Evolutionary conservation across 805 yeast species (phyloP).

Genomic region (Cyberlindnera veronae): DNA sequence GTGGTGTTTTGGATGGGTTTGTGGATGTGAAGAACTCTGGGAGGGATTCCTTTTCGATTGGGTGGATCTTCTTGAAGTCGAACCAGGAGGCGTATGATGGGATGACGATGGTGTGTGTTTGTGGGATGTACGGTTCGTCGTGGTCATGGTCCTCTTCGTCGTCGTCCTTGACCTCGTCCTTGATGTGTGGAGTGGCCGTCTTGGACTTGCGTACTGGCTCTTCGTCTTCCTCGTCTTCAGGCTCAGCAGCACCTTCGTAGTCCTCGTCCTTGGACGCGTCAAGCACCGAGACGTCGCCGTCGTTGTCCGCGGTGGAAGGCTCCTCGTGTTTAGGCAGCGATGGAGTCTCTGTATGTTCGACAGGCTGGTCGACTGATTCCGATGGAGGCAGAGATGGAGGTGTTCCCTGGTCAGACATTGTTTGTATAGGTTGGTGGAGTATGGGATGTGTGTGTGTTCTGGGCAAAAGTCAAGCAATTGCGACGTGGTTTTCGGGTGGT

Average conservation of each 20-base stretch:
- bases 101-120: constrained; percentile 78
- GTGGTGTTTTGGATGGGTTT: constrained; percentile 76
- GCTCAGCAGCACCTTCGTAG: constrained; percentile 11
- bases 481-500: too few species aligned
- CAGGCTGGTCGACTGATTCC: neutral
- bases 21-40: constrained; percentile 83
- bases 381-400: too few species aligned
- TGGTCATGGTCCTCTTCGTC: constrained; percentile 11
- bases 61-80: constrained; percentile 63
- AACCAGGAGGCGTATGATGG: constrained; percentile 93
- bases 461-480: too few species aligned
- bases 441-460: too few species aligned
- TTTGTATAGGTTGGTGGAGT: too few species aligned
- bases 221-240: constrained; percentile 15
- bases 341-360: neutral
- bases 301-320: constrained; percentile 9
- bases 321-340: neutral
- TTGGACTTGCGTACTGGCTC: constrained; percentile 2
- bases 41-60: constrained; percentile 75
- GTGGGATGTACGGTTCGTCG: constrained; percentile 36
- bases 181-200: constrained; percentile 14
- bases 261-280: constrained; percentile 14
- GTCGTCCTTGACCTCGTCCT: constrained; percentile 14
- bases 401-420: too few species aligned
- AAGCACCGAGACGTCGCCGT: constrained; percentile 16